Base-by-base conservation (phyloP, 2,329 filamentous ascomycete genomes). In the Aspergillus uvarum region DNA sequence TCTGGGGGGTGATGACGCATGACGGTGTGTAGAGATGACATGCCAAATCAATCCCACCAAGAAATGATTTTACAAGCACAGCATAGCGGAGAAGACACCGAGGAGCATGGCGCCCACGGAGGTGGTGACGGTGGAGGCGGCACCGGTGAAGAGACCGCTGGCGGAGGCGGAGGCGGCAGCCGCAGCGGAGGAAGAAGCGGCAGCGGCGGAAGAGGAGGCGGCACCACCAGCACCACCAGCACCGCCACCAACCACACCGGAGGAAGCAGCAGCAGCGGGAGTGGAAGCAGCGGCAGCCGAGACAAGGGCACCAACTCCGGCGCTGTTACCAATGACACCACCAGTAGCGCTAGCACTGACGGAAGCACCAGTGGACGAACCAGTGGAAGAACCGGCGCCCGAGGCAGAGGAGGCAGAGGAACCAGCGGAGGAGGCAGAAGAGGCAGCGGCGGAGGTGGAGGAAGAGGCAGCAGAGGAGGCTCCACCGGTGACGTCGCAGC, bases 41-140 rank as follows among this genome's bases (percentile, higher is more conserved):
- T 14, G 22, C 22, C 5, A 29, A 19, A 51, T 55, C 24, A 53
- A 49, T 56, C 50, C 22, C 21, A 51, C 47, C 31, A 19, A 61
- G 42, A 50, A 49, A 26, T 8, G 6, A 16, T 6, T 52, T 67
- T 68, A 74, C 58, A 74, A 61, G 64, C 72, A 70, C 49, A 74
- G 53, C 65, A 74, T 64, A 44, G 70, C 69, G 51, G 67, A 61
- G 47, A 73, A 47, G 59, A 74, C 49, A 51, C 61, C 62, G 16
- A 62, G 52, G 44, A 62, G 19, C 10, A 62, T 60, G 52, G 64
- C 66, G 56, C 70, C 51, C 52, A 65, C 64, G 12, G 72, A 59
- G 22, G 65, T 64, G 21, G 59, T 62, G 19, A 71, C 26, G 59
- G 68, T 64, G 56, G 58, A 64, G 49, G 69, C 66, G 38, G 65